Conservation (phyloP, 1,284 basidiomycete species). For the Grifola frondosa region DNA sequence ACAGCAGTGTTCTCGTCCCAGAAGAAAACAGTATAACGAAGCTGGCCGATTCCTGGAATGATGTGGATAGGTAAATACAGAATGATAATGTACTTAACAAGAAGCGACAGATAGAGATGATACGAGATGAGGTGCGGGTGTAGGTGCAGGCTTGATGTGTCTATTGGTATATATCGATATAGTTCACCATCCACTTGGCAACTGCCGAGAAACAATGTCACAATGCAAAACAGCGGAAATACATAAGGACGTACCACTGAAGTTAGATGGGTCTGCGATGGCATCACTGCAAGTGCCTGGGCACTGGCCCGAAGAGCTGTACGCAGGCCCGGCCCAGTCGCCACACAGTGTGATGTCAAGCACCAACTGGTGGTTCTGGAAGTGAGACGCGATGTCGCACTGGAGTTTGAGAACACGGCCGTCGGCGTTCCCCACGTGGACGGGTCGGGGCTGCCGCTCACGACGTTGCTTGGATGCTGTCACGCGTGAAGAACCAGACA, state of each 20-base stretch:
- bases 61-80: no score
- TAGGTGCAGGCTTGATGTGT: no score
- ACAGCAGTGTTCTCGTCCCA: no score
- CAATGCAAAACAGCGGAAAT: background rate
- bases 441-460: slow-evolving; percentile 55
- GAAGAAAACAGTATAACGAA: no score
- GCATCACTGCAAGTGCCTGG: slow-evolving; percentile 67
- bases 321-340: slow-evolving; percentile 65
- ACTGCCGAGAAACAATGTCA: slow-evolving; percentile 12
- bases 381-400: slow-evolving; percentile 65
- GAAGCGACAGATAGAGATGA: no score
- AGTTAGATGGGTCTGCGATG: slow-evolving; percentile 66
- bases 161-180: slow-evolving; percentile 34
- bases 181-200: slow-evolving; percentile 59
- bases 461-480: slow-evolving; percentile 72
- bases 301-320: slow-evolving; percentile 56
- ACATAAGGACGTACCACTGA: slow-evolving; percentile 42
- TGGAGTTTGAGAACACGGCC: slow-evolving; percentile 62
- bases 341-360: slow-evolving; percentile 73
- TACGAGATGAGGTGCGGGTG: no score
- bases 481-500: slow-evolving; percentile 77
- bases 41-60: no score
- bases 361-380: slow-evolving; percentile 56
- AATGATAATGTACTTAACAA: no score
- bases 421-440: slow-evolving; percentile 64